Evolutionary conservation across 2,329 filamentous ascomycete species (phyloP).

Genomic region (Elsinoe ampelina): DNA sequence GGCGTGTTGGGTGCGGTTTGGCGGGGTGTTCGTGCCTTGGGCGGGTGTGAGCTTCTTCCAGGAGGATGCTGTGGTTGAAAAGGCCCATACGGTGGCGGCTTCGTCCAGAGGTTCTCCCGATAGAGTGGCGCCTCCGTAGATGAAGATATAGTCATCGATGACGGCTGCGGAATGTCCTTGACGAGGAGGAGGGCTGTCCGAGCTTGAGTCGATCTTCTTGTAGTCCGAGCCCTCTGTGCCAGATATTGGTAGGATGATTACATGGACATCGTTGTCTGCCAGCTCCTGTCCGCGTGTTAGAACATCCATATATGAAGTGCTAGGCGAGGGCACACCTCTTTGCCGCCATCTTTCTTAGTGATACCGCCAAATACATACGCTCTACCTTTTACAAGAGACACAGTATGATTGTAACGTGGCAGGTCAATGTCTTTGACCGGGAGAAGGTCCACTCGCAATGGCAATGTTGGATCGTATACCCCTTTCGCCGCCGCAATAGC

Average conservation of each 20-base stretch:
- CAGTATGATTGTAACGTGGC: constrained; percentile 41
- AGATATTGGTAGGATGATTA: constrained; percentile 41
- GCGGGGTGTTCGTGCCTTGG: constrained; percentile 20
- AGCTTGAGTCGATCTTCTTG: constrained; percentile 27
- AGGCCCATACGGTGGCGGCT: constrained; percentile 36
- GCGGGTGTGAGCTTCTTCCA: constrained; percentile 35
- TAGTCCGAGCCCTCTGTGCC: constrained; percentile 37
- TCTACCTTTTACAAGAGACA: constrained; percentile 45
- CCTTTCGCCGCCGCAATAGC: constrained; percentile 41
- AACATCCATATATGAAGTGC: neutral
- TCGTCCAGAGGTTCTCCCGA: constrained; percentile 22
- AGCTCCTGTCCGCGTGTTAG: constrained; percentile 22
- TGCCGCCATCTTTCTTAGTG: constrained; percentile 10
- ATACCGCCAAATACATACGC: constrained; percentile 49
- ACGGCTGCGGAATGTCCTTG: constrained; percentile 35
- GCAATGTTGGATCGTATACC: constrained; percentile 40
- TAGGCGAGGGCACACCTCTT: neutral
- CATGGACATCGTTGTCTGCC: constrained; percentile 44
- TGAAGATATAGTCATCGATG: constrained; percentile 36
- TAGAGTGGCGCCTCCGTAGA: constrained; percentile 32
- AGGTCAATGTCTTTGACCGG: constrained; percentile 39
- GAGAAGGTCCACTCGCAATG: constrained; percentile 42
- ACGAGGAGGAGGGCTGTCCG: constrained; percentile 30
- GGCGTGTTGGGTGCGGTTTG: constrained; percentile 28
- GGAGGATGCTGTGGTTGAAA: constrained; percentile 31